Evolutionary conservation across 768 basidiomycete genomes (phyloP).

Genomic region (Macrocybe gigantea): DNA sequence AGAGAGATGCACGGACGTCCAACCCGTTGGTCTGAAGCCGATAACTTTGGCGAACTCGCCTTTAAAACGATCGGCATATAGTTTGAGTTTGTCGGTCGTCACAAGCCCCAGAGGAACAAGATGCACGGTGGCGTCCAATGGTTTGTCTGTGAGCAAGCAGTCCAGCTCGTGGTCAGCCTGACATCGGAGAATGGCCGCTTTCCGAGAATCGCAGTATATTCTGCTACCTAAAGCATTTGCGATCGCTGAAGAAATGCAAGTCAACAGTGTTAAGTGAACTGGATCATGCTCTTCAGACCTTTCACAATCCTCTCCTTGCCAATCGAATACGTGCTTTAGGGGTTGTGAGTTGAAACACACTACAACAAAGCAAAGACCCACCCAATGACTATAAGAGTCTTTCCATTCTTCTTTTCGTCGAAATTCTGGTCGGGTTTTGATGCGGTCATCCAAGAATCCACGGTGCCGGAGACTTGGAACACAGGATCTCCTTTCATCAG

Average conservation of each 20-base stretch:
- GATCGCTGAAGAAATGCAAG: constrained; percentile 47
- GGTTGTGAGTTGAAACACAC: not conserved
- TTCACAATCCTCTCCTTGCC: constrained; percentile 98
- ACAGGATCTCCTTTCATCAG: constrained; percentile 39
- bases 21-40: constrained; percentile 92
- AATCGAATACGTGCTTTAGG: constrained; percentile 83
- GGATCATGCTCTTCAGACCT: constrained; percentile 40
- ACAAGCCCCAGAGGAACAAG: constrained; percentile 76
- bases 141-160: constrained; percentile 68
- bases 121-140: constrained; percentile 75
- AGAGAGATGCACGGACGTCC: constrained; percentile 64
- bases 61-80: constrained; percentile 72
- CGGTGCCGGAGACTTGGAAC: constrained; percentile 17
- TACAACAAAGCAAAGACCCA: constrained; percentile 21
- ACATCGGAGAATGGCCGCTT: constrained; percentile 77
- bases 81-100: constrained; percentile 67
- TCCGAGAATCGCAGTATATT: constrained; percentile 85
- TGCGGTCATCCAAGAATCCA: constrained; percentile 49
- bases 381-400: constrained; percentile 68
- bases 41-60: constrained; percentile 66
- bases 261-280: constrained; percentile 1
- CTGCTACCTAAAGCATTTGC: constrained; percentile 77
- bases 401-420: constrained; percentile 30
- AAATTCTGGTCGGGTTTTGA: constrained; percentile 17
- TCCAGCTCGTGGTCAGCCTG: constrained; percentile 83